A percentile compares a stretch with the other conserved stretches of the same genome.
Evolutionary conservation across 2,329 filamentous ascomycete species (phyloP).

Genomic region (Sarocladium kiliense): DNA sequence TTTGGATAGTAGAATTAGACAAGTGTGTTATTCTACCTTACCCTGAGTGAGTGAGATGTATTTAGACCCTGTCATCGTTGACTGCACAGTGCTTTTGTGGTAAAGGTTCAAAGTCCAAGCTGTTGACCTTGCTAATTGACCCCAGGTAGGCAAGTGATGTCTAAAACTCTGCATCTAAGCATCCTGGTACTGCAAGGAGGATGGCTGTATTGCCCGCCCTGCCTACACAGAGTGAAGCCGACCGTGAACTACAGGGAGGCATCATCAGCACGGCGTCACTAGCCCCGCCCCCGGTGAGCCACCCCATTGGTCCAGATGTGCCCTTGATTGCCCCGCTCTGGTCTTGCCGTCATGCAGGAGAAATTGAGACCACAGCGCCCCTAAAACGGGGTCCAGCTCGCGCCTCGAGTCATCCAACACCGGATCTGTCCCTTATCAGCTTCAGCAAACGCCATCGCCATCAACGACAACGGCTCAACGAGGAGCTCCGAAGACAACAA

Average conservation of each 20-base stretch:
- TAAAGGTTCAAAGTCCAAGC: too few relatives aligned
- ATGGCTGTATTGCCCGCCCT: too few relatives aligned
- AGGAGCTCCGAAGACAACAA: background rate
- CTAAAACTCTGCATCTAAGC: too few relatives aligned
- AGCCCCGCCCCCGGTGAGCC: background rate
- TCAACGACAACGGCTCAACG: background rate
- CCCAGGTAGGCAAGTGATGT: too few relatives aligned
- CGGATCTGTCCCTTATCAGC: conserved; percentile 10
- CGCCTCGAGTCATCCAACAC: background rate
- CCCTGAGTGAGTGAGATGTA: too few relatives aligned
- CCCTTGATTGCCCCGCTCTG: background rate
- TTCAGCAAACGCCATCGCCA: conserved; percentile 8
- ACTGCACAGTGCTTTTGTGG: too few relatives aligned
- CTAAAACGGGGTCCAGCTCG: conserved; percentile 4
- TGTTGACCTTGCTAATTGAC: too few relatives aligned
- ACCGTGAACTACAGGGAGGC: background rate
- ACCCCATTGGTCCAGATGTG: background rate
- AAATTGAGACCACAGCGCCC: background rate
- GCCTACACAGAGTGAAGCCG: too few relatives aligned
- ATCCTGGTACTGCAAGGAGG: too few relatives aligned
- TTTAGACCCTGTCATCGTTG: too few relatives aligned
- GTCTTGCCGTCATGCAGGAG: conserved; percentile 3
- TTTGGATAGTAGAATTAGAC: too few relatives aligned
- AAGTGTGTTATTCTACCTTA: too few relatives aligned
- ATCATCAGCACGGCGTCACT: conserved; percentile 3